Percentiles rank a stretch among this genome's conserved stretches.
phyloP scores from a whole-genome alignment of 768 basidiomycete genomes.

The Rhodosporidiobolus odoratus region DNA sequence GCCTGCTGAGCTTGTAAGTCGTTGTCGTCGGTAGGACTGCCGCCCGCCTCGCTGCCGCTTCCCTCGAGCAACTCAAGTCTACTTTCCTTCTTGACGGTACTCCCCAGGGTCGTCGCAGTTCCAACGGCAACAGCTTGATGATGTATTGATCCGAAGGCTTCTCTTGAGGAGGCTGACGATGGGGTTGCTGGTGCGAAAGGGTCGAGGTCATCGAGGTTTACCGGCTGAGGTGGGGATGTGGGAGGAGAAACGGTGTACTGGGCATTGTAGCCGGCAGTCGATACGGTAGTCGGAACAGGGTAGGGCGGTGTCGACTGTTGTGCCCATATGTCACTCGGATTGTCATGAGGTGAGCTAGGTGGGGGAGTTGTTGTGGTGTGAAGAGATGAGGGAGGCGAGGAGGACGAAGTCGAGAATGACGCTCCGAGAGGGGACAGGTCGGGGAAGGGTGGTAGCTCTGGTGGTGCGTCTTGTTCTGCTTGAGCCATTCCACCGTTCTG shows the following conservation, averaged over 20 bases:
- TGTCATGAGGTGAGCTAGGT: background rate
- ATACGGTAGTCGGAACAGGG: background rate
- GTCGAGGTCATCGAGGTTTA: conserved; percentile 19
- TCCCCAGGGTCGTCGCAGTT: background rate
- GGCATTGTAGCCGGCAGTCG: conserved; percentile 9
- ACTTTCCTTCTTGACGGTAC: background rate
- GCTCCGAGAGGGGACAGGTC: conserved; percentile 9
- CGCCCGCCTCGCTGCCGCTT: conserved; percentile 6
- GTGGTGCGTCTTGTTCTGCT: background rate
- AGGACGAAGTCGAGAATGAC: background rate
- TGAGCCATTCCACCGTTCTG: no score
- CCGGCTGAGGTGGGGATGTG: background rate
- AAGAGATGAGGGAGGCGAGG: background rate
- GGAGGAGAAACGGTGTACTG: background rate
- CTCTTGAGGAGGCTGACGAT: background rate
- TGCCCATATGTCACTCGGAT: conserved; percentile 20
- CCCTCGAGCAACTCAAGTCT: conserved; percentile 19
- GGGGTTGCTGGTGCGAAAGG: background rate
- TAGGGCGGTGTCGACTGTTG: no score
- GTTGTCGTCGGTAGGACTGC: background rate
- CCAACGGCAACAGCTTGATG: background rate
- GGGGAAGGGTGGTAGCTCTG: background rate
- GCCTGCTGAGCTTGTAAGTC: background rate
- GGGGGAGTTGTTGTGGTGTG: background rate
- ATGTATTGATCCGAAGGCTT: background rate